These are phyloP conservation scores for Didymella pinodella DNA, from an alignment of 2,329 filamentous ascomycete genomes.

Conservation along the genomic window DNA sequence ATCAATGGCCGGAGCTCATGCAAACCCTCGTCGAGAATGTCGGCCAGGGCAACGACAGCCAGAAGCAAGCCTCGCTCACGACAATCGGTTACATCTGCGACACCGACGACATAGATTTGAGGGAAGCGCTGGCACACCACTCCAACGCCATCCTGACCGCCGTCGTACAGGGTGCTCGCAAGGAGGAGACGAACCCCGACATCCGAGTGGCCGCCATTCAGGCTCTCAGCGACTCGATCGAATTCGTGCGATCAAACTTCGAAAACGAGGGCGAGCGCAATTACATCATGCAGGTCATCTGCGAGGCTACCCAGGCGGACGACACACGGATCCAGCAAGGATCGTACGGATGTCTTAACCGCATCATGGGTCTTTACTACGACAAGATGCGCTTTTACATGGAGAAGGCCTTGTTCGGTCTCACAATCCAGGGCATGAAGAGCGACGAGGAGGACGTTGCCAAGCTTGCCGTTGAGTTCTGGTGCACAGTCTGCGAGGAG, in stretches of 20 bases:
- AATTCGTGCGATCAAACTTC: conserved; percentile 98
- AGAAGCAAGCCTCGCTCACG: conserved; percentile 93
- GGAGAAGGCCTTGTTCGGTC: conserved; percentile 98
- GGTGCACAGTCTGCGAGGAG: conserved; percentile 99
- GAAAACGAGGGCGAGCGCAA: conserved; percentile 99
- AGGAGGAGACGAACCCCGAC: conserved; percentile 91
- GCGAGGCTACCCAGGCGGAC: conserved; percentile 94
- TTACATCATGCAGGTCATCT: conserved; percentile 99
- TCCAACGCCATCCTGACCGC: conserved; percentile 98
- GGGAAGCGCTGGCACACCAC: conserved; percentile 80
- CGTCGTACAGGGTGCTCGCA: conserved; percentile 95
- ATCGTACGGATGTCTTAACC: conserved; percentile 95
- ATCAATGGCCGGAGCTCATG: conserved; percentile 95
- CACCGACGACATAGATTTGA: conserved; percentile 86
- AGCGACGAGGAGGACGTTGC: conserved; percentile 96
- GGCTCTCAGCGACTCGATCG: conserved; percentile 92
- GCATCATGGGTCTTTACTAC: conserved; percentile 98
- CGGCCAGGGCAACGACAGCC: conserved; percentile 81
- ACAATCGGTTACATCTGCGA: conserved; percentile 99
- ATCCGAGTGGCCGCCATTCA: conserved; percentile 93
- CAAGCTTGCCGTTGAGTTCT: conserved; percentile 98
- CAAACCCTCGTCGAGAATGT: conserved; percentile 88
- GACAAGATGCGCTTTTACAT: conserved; percentile 99
- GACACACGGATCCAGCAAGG: conserved; percentile 93
- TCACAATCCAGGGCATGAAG: conserved; percentile 99